phyloP scores from a whole-genome alignment of 2,329 filamentous ascomycete genomes.

The Colletotrichum tropicale region DNA sequence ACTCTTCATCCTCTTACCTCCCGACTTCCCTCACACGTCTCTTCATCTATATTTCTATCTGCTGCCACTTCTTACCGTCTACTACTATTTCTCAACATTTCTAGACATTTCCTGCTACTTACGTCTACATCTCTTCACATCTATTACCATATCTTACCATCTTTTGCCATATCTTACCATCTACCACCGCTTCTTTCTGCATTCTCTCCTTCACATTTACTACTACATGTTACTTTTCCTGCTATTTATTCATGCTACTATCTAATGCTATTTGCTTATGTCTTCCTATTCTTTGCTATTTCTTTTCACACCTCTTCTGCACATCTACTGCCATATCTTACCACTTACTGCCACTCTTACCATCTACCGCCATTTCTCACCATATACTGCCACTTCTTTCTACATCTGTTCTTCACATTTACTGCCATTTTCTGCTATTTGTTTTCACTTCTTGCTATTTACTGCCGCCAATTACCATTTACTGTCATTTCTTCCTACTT shows the following conservation, averaged over 20 bases:
- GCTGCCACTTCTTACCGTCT: neutral
- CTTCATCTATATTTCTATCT: neutral
- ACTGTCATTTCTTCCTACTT: too few species aligned
- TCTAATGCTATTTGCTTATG: neutral
- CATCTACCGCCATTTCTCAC: neutral
- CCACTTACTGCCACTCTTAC: neutral
- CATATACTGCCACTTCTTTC: neutral
- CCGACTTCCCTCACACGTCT: neutral
- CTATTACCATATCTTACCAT: neutral
- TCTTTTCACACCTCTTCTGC: neutral
- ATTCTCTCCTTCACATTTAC: neutral
- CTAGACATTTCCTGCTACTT: neutral
- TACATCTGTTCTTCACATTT: neutral
- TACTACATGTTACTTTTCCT: neutral
- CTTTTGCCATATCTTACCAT: neutral
- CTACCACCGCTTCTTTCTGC: neutral
- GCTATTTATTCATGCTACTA: neutral
- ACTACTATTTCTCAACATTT: neutral
- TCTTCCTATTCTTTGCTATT: too few species aligned
- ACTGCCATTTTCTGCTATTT: neutral
- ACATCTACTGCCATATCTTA: neutral
- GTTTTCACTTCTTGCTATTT: too few species aligned
- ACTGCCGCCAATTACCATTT: too few species aligned
- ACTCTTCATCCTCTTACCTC: neutral
- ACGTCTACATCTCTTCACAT: neutral